Evolutionary conservation across 768 basidiomycete genomes (phyloP).

Genomic region (Russula foetens): DNA sequence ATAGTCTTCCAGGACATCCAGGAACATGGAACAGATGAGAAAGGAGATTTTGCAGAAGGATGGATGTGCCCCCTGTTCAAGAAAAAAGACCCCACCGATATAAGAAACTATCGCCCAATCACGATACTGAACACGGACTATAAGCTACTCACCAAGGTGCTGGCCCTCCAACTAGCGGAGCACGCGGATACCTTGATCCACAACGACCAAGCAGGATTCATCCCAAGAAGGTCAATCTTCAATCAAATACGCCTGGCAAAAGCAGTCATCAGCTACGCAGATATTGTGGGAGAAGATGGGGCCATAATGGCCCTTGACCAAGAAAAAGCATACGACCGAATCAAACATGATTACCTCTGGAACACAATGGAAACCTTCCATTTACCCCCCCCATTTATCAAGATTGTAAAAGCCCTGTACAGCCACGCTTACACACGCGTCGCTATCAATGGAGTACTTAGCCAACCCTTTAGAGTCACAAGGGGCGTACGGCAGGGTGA

Average conservation of each 20-base stretch:
- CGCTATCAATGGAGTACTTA: background rate
- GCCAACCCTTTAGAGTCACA: background rate
- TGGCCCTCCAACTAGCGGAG: too few relatives aligned
- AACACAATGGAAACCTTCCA: background rate
- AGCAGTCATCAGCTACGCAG: background rate
- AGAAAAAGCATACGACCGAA: background rate
- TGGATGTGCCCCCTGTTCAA: too few relatives aligned
- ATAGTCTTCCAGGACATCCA: too few relatives aligned
- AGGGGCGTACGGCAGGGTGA: conserved; percentile 5
- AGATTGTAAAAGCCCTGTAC: background rate
- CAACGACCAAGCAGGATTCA: too few relatives aligned
- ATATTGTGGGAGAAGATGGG: background rate
- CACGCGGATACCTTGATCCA: too few relatives aligned
- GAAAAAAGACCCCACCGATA: too few relatives aligned
- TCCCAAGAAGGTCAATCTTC: too few relatives aligned
- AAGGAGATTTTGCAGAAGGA: too few relatives aligned
- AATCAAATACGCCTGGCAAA: background rate
- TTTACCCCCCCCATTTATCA: background rate
- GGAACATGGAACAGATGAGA: too few relatives aligned
- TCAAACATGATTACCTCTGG: conserved; percentile 6
- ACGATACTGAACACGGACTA: too few relatives aligned
- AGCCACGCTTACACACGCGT: background rate
- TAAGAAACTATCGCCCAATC: too few relatives aligned
- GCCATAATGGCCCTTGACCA: background rate
- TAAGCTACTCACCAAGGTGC: too few relatives aligned